Evolutionary conservation across 371 early-diverging fungal genomes (phyloP).

Genomic region (Dichotomocladium elegans): DNA sequence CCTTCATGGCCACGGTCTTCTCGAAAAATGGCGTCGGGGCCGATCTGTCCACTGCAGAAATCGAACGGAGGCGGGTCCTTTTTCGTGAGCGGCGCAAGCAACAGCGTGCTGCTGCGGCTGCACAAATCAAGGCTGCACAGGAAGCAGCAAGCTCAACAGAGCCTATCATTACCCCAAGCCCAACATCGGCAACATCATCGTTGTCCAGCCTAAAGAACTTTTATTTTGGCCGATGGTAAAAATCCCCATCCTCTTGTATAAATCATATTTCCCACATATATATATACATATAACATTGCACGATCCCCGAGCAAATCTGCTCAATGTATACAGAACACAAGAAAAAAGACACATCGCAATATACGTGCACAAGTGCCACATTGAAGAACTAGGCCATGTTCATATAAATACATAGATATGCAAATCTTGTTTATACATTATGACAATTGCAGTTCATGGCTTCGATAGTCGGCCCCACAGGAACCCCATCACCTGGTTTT

Average conservation of each 20-base stretch:
- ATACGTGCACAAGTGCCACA: no score
- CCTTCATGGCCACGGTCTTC: slow-evolving; percentile 54
- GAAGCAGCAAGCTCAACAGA: neutral
- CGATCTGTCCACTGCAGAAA: slow-evolving; percentile 44
- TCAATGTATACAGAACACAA: neutral
- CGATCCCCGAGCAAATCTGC: neutral
- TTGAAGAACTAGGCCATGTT: neutral
- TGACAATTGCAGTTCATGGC: neutral
- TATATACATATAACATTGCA: neutral
- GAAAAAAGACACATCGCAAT: no score
- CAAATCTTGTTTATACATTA: neutral
- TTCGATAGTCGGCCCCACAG: neutral
- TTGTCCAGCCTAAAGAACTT: neutral
- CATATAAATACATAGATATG: neutral
- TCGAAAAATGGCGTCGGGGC: slow-evolving; percentile 30
- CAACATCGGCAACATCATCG: neutral
- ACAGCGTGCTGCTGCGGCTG: slow-evolving; percentile 4
- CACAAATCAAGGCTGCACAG: neutral
- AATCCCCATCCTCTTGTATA: no score
- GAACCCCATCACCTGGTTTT: neutral
- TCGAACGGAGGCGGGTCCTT: slow-evolving; percentile 40
- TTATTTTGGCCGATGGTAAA: neutral
- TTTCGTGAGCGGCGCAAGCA: slow-evolving; percentile 33
- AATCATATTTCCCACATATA: no score
- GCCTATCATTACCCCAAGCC: neutral